Evolutionary conservation across 2,329 filamentous ascomycete species (phyloP).

Genomic region (Seiridium unicorne): DNA sequence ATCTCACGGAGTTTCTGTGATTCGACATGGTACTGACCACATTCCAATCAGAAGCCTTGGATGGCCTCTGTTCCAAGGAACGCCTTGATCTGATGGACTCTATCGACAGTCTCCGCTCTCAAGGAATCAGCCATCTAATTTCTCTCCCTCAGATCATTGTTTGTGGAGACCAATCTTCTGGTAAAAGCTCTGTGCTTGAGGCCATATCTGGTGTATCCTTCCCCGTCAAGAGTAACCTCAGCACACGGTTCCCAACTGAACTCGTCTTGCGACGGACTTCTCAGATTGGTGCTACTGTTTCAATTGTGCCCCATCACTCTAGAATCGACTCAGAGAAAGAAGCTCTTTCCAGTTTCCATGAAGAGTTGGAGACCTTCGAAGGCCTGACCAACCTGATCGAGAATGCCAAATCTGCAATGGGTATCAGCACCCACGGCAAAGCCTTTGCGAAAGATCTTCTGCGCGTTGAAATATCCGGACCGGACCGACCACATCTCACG

Average conservation of each 20-base stretch:
- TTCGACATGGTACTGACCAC: background rate
- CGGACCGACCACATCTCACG: conserved; percentile 49
- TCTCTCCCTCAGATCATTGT: conserved; percentile 51
- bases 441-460: conserved; percentile 46
- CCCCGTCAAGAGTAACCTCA: conserved; percentile 55
- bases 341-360: conserved; percentile 16
- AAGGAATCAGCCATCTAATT: conserved; percentile 35
- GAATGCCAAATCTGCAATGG: conserved; percentile 46
- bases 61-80: conserved; percentile 16
- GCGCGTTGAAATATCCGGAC: conserved; percentile 45
- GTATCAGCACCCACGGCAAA: conserved; percentile 32
- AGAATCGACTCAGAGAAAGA: conserved; percentile 23
- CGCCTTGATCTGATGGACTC: conserved; percentile 36
- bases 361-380: conserved; percentile 24
- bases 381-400: conserved; percentile 35
- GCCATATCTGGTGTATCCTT: conserved; percentile 63
- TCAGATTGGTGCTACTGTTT: conserved; percentile 30
- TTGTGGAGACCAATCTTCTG: conserved; percentile 60
- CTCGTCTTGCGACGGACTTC: conserved; percentile 50
- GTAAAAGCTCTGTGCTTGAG: conserved; percentile 65
- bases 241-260: conserved; percentile 64
- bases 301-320: conserved; percentile 32
- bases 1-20: background rate
- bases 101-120: conserved; percentile 36
- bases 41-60: background rate